Conservation (phyloP, 2,329 filamentous ascomycete genomes). For the Colletotrichum gigasporum region DNA sequence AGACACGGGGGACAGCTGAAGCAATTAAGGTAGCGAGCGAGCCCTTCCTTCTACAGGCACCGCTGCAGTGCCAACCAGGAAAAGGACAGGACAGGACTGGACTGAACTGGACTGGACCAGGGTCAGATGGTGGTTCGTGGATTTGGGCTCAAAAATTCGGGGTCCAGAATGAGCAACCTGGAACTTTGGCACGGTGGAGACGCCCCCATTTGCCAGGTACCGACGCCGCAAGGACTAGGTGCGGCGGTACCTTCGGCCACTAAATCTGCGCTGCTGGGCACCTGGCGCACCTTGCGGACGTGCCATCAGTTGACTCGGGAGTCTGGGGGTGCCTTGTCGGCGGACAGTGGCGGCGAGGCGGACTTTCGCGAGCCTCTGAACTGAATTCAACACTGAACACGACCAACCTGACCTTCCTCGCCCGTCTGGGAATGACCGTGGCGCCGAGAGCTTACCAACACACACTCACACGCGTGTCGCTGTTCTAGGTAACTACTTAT, state of each 20-base stretch:
- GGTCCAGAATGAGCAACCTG: constrained; percentile 22
- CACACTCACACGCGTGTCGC: constrained; percentile 1
- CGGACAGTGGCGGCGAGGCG: constrained; percentile 16
- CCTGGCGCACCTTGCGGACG: constrained; percentile 21
- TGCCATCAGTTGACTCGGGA: constrained; percentile 20
- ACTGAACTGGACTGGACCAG: no score
- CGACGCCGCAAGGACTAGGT: constrained; percentile 10
- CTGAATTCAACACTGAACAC: no score
- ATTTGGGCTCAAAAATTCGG: constrained; percentile 26
- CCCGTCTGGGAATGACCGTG: constrained; percentile 1
- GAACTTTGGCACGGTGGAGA: constrained; percentile 12
- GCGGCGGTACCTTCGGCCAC: background rate
- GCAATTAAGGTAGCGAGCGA: constrained; percentile 26
- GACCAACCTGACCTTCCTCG: background rate
- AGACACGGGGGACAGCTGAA: constrained; percentile 19
- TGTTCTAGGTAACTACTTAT: constrained; percentile 1
- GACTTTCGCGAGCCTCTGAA: constrained; percentile 8
- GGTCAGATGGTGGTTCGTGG: constrained; percentile 26
- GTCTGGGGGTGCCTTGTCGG: constrained; percentile 18
- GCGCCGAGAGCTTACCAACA: constrained; percentile 15
- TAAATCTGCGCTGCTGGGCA: constrained; percentile 14
- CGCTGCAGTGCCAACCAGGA: background rate
- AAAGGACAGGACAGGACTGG: no score
- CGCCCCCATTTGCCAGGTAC: background rate
- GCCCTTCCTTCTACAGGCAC: constrained; percentile 2